A percentile compares a stretch with the other conserved stretches of the same genome.
These are phyloP conservation scores for Trametes elegans DNA, from an alignment of 768 basidiomycete species.

Conservation along the genomic window DNA sequence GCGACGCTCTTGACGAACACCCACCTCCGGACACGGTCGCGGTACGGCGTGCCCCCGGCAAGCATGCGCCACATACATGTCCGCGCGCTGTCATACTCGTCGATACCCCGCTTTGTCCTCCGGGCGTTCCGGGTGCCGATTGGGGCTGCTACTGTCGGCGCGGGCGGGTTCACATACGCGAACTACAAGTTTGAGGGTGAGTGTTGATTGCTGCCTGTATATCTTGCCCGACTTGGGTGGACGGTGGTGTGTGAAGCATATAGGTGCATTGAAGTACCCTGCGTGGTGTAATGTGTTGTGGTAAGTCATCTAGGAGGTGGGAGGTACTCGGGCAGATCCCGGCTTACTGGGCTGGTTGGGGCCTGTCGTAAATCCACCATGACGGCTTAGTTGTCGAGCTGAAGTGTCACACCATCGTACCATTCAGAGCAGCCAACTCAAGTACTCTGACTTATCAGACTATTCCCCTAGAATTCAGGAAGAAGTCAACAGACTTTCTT, in stretches of 20 bases:
- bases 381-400: too few species aligned
- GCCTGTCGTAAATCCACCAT: too few species aligned
- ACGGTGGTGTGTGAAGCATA: too few species aligned
- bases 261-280: too few species aligned
- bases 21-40: conserved; percentile 43
- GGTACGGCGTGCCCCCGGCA: conserved; percentile 41
- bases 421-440: too few species aligned
- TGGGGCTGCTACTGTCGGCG: conserved; percentile 86
- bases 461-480: conserved; percentile 57
- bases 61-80: conserved; percentile 65
- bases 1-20: conserved; percentile 54
- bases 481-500: conserved; percentile 66
- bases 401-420: too few species aligned
- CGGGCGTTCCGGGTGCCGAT: conserved; percentile 87
- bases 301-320: too few species aligned
- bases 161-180: conserved; percentile 89
- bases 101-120: conserved; percentile 85
- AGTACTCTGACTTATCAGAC: too few species aligned
- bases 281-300: too few species aligned
- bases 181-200: conserved; percentile 96
- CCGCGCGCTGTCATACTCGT: conserved; percentile 79
- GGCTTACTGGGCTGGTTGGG: too few species aligned
- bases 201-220: conserved; percentile 22
- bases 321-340: too few species aligned
- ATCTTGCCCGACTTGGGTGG: too few species aligned